Conservation (phyloP, 495 filamentous ascomycete species). For the Bathelium albidoporum region DNA sequence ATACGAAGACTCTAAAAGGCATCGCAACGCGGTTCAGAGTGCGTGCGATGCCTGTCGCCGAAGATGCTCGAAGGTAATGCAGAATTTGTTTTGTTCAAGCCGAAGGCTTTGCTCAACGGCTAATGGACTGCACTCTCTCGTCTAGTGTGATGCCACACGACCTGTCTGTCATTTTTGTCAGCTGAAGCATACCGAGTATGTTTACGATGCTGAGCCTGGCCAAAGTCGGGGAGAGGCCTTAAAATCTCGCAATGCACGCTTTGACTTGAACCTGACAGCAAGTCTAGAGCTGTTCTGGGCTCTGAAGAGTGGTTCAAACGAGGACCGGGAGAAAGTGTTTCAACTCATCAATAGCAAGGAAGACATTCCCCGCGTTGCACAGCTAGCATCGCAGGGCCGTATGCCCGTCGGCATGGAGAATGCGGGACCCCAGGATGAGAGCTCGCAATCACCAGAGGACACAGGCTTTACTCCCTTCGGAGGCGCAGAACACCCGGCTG, state of each 20-base stretch:
- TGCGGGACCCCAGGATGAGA: no score
- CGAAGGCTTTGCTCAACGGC: background rate
- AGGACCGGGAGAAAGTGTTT: background rate
- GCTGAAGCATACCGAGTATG: background rate
- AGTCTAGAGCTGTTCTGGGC: background rate
- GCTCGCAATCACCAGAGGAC: no score
- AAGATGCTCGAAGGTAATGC: background rate
- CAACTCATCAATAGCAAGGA: background rate
- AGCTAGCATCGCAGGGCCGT: no score
- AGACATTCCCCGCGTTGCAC: background rate
- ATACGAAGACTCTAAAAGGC: no score
- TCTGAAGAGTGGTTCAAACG: background rate
- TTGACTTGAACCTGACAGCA: background rate
- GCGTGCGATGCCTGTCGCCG: background rate
- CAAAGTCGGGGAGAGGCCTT: background rate
- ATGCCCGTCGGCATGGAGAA: no score
- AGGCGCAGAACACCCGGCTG: no score
- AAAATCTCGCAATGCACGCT: background rate
- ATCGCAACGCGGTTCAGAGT: background rate
- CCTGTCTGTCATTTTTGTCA: background rate
- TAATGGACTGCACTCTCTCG: background rate
- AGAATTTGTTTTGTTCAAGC: no score
- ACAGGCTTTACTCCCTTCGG: no score
- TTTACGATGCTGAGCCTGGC: background rate
- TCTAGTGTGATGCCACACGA: background rate